Evolutionary conservation across 2,329 filamentous ascomycete genomes (phyloP), one percentile per base, ranked within the genome.

Genomic region (Aspergillus sp.): DNA sequence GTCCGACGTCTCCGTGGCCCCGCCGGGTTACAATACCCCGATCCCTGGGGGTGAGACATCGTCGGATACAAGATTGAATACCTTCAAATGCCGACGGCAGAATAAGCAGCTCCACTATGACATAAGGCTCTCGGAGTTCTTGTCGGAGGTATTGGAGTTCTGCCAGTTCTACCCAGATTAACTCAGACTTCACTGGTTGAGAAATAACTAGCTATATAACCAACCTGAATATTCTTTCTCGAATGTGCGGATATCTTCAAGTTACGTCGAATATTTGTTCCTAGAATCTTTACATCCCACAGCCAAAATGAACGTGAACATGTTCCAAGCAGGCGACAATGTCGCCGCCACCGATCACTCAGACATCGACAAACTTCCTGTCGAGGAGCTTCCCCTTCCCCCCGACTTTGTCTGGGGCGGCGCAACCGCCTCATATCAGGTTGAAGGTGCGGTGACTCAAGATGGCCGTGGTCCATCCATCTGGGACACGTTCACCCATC

Each of bases 381-480:
- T 49, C 46, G 46, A 49, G 9, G 45, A 53, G 1, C 49, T 57
- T 22, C 46, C 61, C 9, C 63, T 73, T 22, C 72, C 73, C 6
- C 39, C 60, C 5, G 68, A 70, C 12, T 80, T 79, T 55, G 70
- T 67, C 69, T 79, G 77, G 71, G 76, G 77, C 10, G 67, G 74
- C 31, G 73, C 75, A 24, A 75, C 74, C 14, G 75, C 75, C 4
- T 68, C 77, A 3, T 77, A 76, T 56, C 77, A 79, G 54, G 73
- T 79, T 36, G 77, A 79, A 67, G 77, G 77, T 4, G 76, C 72
- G 22, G 70, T 70, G 6, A 66, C 69, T 24, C 68, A 69, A 51
- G 77, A 76, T 57, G 76, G 76, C 22, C 66, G 71, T 29, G 73
- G 71, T 12, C 69, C 67, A 10, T 72, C 71, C 7, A 73, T 78